These are phyloP conservation scores for Penicillium sp. DNA, from an alignment of 2,329 filamentous ascomycete species.

Conservation along the genomic window DNA sequence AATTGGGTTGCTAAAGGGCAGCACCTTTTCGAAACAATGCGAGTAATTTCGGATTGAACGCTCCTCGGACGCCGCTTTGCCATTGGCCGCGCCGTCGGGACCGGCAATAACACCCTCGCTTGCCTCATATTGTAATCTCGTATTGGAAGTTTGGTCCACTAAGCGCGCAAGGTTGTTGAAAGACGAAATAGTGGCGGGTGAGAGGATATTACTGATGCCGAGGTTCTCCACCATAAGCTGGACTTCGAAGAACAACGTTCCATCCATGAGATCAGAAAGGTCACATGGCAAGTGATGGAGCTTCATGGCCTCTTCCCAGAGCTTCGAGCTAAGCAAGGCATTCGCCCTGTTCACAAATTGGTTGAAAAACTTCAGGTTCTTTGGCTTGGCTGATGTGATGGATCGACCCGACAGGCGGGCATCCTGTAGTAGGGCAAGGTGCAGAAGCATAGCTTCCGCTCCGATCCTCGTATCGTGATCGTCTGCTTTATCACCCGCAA, in stretches of 20 bases:
- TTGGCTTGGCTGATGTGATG: background rate
- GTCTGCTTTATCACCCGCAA: background rate
- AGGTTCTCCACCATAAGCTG: constrained; percentile 8
- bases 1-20: constrained; percentile 29
- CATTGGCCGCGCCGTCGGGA: background rate
- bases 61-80: too few species aligned
- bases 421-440: constrained; percentile 21
- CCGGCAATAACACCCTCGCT: background rate
- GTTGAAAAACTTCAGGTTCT: constrained; percentile 26
- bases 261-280: constrained; percentile 55
- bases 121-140: background rate
- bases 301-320: constrained; percentile 34
- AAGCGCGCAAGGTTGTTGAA: constrained; percentile 13
- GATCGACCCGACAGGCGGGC: constrained; percentile 21
- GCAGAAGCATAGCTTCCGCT: constrained; percentile 20
- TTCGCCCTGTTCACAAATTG: constrained; percentile 39
- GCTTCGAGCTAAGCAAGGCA: constrained; percentile 36
- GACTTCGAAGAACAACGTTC: constrained; percentile 42
- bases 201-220: background rate
- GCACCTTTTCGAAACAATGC: constrained; percentile 2
- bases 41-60: background rate
- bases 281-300: constrained; percentile 38
- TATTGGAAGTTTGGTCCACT: constrained; percentile 5
- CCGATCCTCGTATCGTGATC: background rate
- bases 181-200: constrained; percentile 9